Percentiles rank a stretch among this genome's conserved stretches.
phyloP scores from a whole-genome alignment of 257 asterid species.

The Echium plantagineum region DNA sequence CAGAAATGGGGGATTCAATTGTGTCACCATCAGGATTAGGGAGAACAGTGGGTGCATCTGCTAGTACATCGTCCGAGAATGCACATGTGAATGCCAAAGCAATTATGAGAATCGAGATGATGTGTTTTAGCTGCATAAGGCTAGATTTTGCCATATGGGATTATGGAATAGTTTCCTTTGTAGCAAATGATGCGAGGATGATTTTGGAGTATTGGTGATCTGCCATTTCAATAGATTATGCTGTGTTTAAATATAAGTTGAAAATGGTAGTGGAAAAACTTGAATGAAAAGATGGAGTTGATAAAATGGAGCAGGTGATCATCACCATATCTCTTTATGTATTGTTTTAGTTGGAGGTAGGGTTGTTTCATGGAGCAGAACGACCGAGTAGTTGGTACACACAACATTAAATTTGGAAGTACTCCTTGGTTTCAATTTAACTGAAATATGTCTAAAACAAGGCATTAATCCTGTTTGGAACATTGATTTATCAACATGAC shows the following conservation, averaged over 20 bases:
- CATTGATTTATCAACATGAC: no score
- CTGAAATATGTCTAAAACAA: no score
- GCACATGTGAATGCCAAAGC: constrained; percentile 11
- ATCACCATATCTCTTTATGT: no score
- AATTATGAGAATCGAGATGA: constrained; percentile 14
- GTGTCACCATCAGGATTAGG: constrained; percentile 8
- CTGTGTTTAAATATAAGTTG: not conserved
- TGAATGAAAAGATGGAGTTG: not conserved
- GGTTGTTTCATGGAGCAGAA: constrained; percentile 1
- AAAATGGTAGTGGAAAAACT: constrained; percentile 1
- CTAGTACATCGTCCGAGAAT: constrained; percentile 20
- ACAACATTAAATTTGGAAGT: no score
- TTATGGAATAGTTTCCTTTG: not conserved
- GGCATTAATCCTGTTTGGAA: no score
- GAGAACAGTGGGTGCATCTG: constrained; percentile 10
- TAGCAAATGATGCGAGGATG: constrained; percentile 6
- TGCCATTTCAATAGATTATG: not conserved
- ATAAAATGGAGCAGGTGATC: not conserved
- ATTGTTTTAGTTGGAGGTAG: no score
- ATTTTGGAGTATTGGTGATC: not conserved
- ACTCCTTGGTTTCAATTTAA: no score
- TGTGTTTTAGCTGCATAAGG: constrained; percentile 14
- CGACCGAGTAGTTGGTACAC: no score
- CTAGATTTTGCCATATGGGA: constrained; percentile 1
- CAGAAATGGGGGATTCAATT: constrained; percentile 5